A percentile compares a stretch with the other conserved stretches of the same genome.
Conservation (phyloP, 176 grass and related monocot genomes). For the Chrysopogon serrulatus region DNA sequence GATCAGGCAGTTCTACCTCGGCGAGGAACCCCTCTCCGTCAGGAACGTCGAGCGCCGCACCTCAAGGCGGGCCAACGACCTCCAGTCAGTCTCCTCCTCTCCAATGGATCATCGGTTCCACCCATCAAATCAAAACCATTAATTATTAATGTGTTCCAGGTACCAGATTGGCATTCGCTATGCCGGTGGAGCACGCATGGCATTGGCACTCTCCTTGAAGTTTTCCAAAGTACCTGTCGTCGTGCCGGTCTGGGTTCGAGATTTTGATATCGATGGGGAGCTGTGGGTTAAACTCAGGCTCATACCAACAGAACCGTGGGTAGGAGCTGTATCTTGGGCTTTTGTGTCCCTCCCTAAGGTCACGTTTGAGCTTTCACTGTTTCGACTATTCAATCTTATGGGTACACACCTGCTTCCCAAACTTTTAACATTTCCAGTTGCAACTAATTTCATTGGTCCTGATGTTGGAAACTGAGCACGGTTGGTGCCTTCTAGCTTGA, state of each 20-base stretch:
- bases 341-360: constrained; percentile 97
- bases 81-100: constrained; percentile 51
- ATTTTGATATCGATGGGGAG: constrained; percentile 98
- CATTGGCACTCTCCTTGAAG: constrained; percentile 76
- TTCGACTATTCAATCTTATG: constrained; percentile 95
- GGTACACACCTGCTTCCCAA: constrained; percentile 33
- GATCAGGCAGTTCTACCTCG: constrained; percentile 93
- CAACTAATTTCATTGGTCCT: background rate
- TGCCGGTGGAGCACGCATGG: constrained; percentile 86
- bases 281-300: constrained; percentile 90
- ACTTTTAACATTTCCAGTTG: background rate
- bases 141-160: constrained; percentile 34
- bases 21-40: constrained; percentile 85
- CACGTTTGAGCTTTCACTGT: constrained; percentile 78
- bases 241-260: constrained; percentile 82
- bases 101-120: background rate
- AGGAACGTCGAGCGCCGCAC: constrained; percentile 92
- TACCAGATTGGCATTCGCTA: constrained; percentile 97
- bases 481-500: background rate
- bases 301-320: constrained; percentile 90
- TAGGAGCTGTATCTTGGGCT: constrained; percentile 95
- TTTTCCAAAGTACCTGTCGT: constrained; percentile 65
- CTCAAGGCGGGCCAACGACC: constrained; percentile 71
- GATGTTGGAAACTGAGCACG: background rate
- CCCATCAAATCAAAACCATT: background rate